Base-by-base conservation (phyloP, 2,329 filamentous ascomycete genomes). In the Zelopaecilomyces penicillatus region DNA sequence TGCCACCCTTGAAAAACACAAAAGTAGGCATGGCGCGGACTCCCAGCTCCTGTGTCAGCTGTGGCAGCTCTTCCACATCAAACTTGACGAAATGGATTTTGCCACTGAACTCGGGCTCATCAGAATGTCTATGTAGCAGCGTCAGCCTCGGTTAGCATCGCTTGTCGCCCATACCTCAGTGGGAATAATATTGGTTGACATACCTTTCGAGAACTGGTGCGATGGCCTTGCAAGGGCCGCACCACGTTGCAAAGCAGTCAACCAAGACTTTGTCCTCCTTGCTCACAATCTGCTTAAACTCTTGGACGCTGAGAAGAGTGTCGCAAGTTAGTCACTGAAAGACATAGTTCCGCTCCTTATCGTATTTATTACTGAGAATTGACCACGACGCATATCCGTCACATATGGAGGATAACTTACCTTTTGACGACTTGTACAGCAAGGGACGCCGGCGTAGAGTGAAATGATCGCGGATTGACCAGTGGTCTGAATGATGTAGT, bases 1-100 rank as follows among this genome's bases (percentile, higher is more conserved):
- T 65, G 52, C 85, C 87, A 57, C 81, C 67, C 75, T 87, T 87
- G 80, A 89, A 95, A 59, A 93, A 67, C 45, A 85, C 59, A 71
- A 96, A 95, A 12, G 88, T 94, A 48, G 90, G 90, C 88, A 96
- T 95, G 63, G 90, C 88, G 57, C 85, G 80, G 65, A 96, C 78
- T 53, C 79, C 80, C 54, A 91, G 80, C 60, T 90, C 80, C 60
- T 83, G 75, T 39, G 85, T 80, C 41, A 95, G 76, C 1, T 85
- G 81, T 54, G 81, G 72, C 38, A 90, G 70, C 54, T 87, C 75
- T 66, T 96, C 90, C 57, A 95, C 87, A 66, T 96, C 88, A 61
- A 95, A 71, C 76, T 95, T 93, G 78, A 80, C 80, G 70, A 95
- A 95, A 67, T 78, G 74, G 53, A 83, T 63, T 53, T 77, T 65